Base-by-base conservation (phyloP, 208 protist species). In the Tritrichomonas musculus region DNA sequence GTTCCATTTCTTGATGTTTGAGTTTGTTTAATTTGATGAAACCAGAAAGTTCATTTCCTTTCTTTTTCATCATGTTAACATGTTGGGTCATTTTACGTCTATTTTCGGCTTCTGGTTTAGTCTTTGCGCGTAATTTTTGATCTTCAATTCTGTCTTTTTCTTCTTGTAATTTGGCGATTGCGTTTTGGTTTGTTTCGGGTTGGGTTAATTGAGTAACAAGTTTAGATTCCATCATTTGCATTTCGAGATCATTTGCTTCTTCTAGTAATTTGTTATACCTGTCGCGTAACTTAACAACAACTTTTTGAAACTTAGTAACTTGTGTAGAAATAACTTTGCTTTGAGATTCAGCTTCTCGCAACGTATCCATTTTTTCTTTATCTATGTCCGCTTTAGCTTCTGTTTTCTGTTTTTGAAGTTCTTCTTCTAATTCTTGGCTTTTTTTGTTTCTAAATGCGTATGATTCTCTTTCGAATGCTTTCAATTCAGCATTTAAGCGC, bases 1-100 rank as follows among this genome's bases (percentile, higher is more conserved):
- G 41, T 33, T 53, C 41, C 77, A 88, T 60, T 39, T 88, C 77
- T 53, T 53, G 11, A 20, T 57, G 41, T 47, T 88, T 88, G 1
- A 88, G 4, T 14, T n/a, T 20, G 30, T 88, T 88, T 36, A 88
- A n/a, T 47, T 88, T 88, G 5, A 88, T 88, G 27, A 88, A 88
- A 20, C 77, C 77, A 49, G 20, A 39, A 36, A 88, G 30, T 17
- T 88, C 77, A 36, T 88, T 88, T 47, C 47, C 27, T 57, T 88
- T 88, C 77, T 88, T 88, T 57, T 88, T 88, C 77, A 88, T 88
- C 17, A 39, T 39, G 57, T 88, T 88, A 41, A 88, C 41, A 57
- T 88, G 77, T 17, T 88, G 77, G 33, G 77, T 88, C 2, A 57
- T 33, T 30, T 88, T 88, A 1, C 77, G 5, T 36, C 77, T 41